Evolutionary conservation across 208 protist species (phyloP), one percentile per base, ranked within the genome.

Genomic region (Leishmania guyanensis): DNA sequence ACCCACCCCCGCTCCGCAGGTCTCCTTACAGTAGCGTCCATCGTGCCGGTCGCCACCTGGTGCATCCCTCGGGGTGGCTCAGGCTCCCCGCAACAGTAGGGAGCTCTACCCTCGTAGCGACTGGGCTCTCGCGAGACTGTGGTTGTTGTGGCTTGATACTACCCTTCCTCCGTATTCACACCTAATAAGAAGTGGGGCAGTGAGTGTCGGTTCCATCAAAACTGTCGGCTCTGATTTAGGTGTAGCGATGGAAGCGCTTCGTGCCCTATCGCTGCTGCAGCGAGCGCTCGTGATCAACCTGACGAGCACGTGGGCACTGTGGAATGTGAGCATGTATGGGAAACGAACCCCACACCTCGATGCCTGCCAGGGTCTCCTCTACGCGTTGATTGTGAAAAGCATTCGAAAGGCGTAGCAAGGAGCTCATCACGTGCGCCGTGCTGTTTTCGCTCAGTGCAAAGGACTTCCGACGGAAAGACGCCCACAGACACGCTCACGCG

Each of bases 281-380:
- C 82, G 83, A 33, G 83, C 87, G 2, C 79, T 90, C 2, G 58
- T 64, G 60, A 36, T 90, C 43, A 90, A 93, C 80, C 81, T 85
- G 17, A 82, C 85, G 16, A 93, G 91, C 71, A 83, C 81, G 77
- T 90, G 87, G 85, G 83, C 87, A 10, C 73, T 90, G 17, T 93
- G 90, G 87, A 84, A 84, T 3, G 26, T 91, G 12, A 81, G 79
- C 50, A 79, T 66, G 20, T 82, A 84, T 58, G 83, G 79, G 26
- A 51, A 60, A 5, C 71, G 84, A 36, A 5, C 68, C n/a, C 62
- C 75, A 33, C 77, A 84, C n/a, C 82, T 79, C 17, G 58, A 80
- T 4, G 84, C 46, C 53, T 89, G 84, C 69, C 82, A 83, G 70
- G 66, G 62, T 16, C 62, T 84, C 56, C 72, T 90, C 46, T 78